Evolutionary conservation across 2,329 filamentous ascomycete species (phyloP).

Genomic region (Lecanoromycetidae sp.): DNA sequence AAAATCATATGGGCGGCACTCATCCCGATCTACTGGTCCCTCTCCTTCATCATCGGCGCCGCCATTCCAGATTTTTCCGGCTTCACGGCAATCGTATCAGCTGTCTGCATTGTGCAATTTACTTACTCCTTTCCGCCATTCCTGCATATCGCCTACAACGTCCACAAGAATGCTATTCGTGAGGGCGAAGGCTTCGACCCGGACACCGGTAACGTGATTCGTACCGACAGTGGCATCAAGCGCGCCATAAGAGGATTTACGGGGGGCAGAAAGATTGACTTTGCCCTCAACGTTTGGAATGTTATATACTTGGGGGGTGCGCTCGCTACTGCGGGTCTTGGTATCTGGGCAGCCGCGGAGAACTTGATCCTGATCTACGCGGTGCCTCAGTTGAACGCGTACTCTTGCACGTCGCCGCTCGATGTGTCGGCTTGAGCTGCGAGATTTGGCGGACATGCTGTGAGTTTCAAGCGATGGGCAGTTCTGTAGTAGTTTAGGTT

Average conservation of each 20-base stretch:
- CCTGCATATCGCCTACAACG: slow-evolving; percentile 35
- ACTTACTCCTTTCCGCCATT: slow-evolving; percentile 48
- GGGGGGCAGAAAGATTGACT: slow-evolving; percentile 24
- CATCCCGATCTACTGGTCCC: slow-evolving; percentile 45
- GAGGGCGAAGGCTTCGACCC: slow-evolving; percentile 35
- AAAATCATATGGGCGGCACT: slow-evolving; percentile 40
- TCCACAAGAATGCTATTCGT: slow-evolving; percentile 35
- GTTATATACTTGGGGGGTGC: slow-evolving; percentile 30
- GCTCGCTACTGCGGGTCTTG: slow-evolving; percentile 29
- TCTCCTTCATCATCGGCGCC: slow-evolving; percentile 44
- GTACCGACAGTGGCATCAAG: slow-evolving; percentile 30
- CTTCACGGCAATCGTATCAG: slow-evolving; percentile 39
- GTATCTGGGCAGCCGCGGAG: slow-evolving; percentile 30
- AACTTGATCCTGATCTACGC: slow-evolving; percentile 25
- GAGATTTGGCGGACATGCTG: no score
- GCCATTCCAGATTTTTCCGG: slow-evolving; percentile 42
- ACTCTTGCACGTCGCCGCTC: slow-evolving; percentile 7
- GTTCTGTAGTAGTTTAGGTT: no score
- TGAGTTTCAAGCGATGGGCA: no score
- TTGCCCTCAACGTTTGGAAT: slow-evolving; percentile 27
- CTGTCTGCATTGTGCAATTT: slow-evolving; percentile 46
- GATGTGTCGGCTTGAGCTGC: slow-evolving; percentile 8
- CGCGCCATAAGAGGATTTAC: slow-evolving; percentile 32
- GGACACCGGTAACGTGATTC: slow-evolving; percentile 26
- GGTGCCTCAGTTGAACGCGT: slow-evolving; percentile 7